Evolutionary conservation across 1,139 yeast species (phyloP), one percentile per base, ranked within the genome.

Genomic region (Arxiozyma slooffiae): DNA sequence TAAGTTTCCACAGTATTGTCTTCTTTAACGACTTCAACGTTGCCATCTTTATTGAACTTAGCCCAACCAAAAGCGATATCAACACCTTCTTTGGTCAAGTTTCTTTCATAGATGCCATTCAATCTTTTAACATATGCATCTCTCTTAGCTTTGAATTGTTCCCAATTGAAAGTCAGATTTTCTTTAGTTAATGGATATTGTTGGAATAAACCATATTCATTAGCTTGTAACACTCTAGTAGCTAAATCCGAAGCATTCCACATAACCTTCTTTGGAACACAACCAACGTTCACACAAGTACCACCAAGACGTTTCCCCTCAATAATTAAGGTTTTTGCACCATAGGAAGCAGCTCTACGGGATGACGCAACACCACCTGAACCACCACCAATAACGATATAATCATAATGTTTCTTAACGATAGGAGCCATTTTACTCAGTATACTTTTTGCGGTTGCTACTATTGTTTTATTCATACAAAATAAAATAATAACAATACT

Each of bases 311-410:
- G 81, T 52, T 81, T 79, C 41, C 87, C 80, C 69, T 92, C 98
- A 52, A 92, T 76, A 41, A 92, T 66, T 55, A 90, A 74, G 1
- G 94, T 85, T 60, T 88, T 87, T 36, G 94, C 95, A 26, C 98
- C 98, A 61, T 89, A 81, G 46, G 82, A 79, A 48, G 97, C 96
- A 14, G 98, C 98, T 62, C 97, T 81, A 68, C 99, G 82, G 21
- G 97, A 95, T 23, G 95, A 84, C 20, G 98, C 97, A 46, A 92
- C 97, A 59, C 99, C 99, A 49, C 97, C 99, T 41, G 97, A 88
- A n/a, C 99, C 99, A 55, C 98, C 99, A 47, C 99, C 99, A 60
- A 92, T 92, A 54, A 92, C 98, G 51, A 92, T 75, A 67, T 87
- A 92, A 62, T 90, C 89, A 74, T 82, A 92, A 65, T 87, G 92